Conservation (phyloP, 768 basidiomycete genomes). For the Panus rudis region DNA sequence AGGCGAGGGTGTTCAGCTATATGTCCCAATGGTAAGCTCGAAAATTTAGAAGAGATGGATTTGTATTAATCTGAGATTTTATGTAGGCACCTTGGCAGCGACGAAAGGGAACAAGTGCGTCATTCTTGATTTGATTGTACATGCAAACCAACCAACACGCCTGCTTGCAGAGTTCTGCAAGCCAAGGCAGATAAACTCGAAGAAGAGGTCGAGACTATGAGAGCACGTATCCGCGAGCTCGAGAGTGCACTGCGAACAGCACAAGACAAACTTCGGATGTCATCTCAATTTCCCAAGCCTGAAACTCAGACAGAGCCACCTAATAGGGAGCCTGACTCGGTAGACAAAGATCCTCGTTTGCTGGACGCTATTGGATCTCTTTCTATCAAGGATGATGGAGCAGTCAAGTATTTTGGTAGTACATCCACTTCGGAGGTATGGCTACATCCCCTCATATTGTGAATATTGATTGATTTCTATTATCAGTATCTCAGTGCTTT, state of each 20-base stretch:
- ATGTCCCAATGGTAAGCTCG: conserved; percentile 45
- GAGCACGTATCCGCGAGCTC: conserved; percentile 36
- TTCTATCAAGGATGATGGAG: conserved; percentile 41
- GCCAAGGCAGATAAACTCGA: conserved; percentile 40
- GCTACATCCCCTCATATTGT: neutral
- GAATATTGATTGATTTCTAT: neutral
- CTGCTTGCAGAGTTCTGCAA: conserved; percentile 37
- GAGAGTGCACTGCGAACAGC: conserved; percentile 33
- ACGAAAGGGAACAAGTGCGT: conserved; percentile 52
- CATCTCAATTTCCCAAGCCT: conserved; percentile 11
- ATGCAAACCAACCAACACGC: neutral
- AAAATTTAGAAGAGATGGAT: neutral
- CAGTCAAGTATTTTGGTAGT: conserved; percentile 42
- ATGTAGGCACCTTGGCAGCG: conserved; percentile 38
- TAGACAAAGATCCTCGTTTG: conserved; percentile 1
- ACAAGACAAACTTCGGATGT: conserved; percentile 15
- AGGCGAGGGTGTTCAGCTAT: conserved; percentile 46
- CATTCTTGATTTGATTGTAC: neutral
- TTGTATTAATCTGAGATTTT: neutral
- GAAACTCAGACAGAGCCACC: conserved; percentile 11
- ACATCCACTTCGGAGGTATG: conserved; percentile 44
- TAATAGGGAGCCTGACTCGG: conserved; percentile 10
- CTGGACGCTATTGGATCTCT: conserved; percentile 36
- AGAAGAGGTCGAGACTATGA: conserved; percentile 40
- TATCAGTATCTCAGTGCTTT: conserved; percentile 16